A percentile compares a stretch with the other conserved stretches of the same genome.
phyloP scores from a whole-genome alignment of 106 monocot genomes.

The Dendrobium catenatum region DNA sequence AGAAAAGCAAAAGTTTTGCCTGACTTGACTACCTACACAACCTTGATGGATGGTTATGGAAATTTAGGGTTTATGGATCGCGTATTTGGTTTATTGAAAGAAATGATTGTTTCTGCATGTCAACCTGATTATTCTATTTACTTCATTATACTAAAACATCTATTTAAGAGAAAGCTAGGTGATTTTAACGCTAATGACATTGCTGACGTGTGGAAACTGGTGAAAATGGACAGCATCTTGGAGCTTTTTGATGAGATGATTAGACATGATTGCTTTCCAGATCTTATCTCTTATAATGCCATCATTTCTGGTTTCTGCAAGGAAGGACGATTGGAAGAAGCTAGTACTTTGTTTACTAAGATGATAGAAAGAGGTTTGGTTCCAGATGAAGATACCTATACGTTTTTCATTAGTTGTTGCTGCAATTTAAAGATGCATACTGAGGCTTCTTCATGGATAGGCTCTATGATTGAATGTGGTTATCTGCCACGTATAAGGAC shows the following conservation, averaged over 20 bases:
- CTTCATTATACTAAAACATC: slow-evolving; percentile 19
- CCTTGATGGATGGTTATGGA: slow-evolving; percentile 31
- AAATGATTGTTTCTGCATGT: slow-evolving; percentile 16
- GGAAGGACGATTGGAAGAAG: slow-evolving; percentile 24
- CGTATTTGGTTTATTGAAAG: slow-evolving; percentile 19
- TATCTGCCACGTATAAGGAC: slow-evolving; percentile 23
- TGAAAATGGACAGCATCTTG: slow-evolving; percentile 15
- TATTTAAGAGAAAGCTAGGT: slow-evolving; percentile 9
- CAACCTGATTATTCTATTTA: slow-evolving; percentile 17
- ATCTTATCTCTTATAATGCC: slow-evolving; percentile 8
- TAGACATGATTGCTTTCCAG: slow-evolving; percentile 16
- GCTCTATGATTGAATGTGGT: slow-evolving; percentile 25
- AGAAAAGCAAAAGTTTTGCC: slow-evolving; percentile 17
- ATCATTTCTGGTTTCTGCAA: slow-evolving; percentile 30
- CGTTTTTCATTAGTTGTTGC: slow-evolving; percentile 17
- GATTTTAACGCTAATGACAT: not conserved
- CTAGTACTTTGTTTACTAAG: slow-evolving; percentile 13
- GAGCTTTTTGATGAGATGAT: slow-evolving; percentile 23
- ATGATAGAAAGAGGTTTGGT: slow-evolving; percentile 27
- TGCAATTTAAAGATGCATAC: slow-evolving; percentile 12
- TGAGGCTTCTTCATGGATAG: slow-evolving; percentile 17
- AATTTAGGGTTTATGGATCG: slow-evolving; percentile 25
- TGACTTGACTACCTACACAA: slow-evolving; percentile 26
- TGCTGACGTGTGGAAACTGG: slow-evolving; percentile 19
- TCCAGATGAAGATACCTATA: slow-evolving; percentile 19